Base-by-base conservation (phyloP, 495 filamentous ascomycete species). In the Lophiostoma macrostomum region DNA sequence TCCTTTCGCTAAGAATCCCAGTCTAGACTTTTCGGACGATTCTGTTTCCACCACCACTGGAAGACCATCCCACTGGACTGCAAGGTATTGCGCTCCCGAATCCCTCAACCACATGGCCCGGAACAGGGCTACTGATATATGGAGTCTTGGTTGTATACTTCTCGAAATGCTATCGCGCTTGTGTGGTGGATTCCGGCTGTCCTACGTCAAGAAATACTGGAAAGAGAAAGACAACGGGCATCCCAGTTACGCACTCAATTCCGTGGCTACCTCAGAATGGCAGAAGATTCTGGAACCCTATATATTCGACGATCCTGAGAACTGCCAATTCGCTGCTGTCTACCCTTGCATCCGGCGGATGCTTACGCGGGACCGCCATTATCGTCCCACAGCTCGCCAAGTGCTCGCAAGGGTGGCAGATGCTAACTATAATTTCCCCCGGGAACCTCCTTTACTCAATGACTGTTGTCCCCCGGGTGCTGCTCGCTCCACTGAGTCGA, bases 141-240 rank as follows among this genome's bases (percentile, higher is more conserved):
- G 38, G 27, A 16, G 25, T 4, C 19, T 53, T 3, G 50, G 50
- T 2, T 53, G 50, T 34, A 36, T 53, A 3, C 3, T 53, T 24
- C 14, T 44, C 16, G 50, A 53, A 24, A 53, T 53, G 25, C 7
- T 53, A 3, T 53, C 50, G 5, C 13, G 38, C 11, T 16, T 53
- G 1, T n/a, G n/a, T n/a, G 13, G 10, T 19, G 38, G 50, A 1
- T 18, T 14, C 19, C 8, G 19, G 10, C 25, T 53, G 1, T 44
- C 38, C 5, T 12, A 32, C 2, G 3, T 53, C n/a, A 34, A 44
- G 24, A 1, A 2, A 13, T 24, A 23, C 29, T 53, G 50, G 50
- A 23, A 35, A 25, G 5, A 23, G 13, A 53, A 3, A 19, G 50
- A 39, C 16, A 53, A 34, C 25, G 27, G 28, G 6, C 29, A 35